Conservation (phyloP, 805 yeast genomes). For the Myxozyma kluyveri region DNA sequence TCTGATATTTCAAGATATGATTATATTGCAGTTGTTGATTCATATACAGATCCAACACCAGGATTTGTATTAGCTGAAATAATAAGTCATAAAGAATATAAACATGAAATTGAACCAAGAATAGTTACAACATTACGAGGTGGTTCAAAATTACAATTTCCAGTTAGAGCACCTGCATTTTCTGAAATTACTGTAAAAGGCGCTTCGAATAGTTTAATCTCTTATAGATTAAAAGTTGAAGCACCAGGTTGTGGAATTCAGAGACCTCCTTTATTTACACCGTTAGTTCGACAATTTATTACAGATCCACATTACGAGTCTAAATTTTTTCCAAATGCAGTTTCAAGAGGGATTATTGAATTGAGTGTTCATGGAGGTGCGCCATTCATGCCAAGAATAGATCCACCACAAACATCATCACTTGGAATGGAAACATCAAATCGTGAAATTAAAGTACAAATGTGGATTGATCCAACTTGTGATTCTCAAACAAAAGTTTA, state of each 20-base stretch:
- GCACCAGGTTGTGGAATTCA: constrained; percentile 2
- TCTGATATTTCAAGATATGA: constrained; percentile 47
- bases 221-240: constrained; percentile 44
- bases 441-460: constrained; percentile 33
- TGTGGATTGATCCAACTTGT: constrained; percentile 35
- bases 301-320: constrained; percentile 62
- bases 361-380: constrained; percentile 61
- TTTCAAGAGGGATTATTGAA: constrained; percentile 33
- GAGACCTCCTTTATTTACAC: constrained; percentile 44
- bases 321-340: constrained; percentile 67
- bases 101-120: neutral
- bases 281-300: constrained; percentile 67
- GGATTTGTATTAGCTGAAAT: constrained; percentile 34
- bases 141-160: constrained; percentile 39
- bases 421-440: neutral
- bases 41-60: constrained; percentile 29
- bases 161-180: constrained; percentile 46
- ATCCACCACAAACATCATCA: neutral
- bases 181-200: constrained; percentile 51
- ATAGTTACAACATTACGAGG: constrained; percentile 30
- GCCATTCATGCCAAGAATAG: constrained; percentile 57
- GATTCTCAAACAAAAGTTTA: constrained; percentile 22
- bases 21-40: constrained; percentile 49
- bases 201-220: constrained; percentile 61
- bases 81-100: constrained; percentile 18